Conservation (phyloP, 2,329 filamentous ascomycete genomes). For the Magnaporthiopsis incrustans region DNA sequence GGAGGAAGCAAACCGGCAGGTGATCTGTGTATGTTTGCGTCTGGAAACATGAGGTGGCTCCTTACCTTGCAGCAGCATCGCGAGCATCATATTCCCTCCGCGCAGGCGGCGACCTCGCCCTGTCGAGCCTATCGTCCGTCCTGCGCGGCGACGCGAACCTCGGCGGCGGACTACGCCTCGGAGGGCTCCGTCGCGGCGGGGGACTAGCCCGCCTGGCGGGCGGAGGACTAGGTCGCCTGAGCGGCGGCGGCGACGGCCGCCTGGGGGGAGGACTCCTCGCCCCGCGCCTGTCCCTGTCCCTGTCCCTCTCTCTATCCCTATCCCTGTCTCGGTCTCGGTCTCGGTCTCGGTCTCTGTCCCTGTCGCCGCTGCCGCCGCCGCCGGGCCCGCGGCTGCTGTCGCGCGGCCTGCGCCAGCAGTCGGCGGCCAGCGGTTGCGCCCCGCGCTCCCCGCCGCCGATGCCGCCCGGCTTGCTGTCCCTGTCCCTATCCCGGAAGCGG, state of each 20-base stretch:
- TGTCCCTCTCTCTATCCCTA: neutral
- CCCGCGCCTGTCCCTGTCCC: neutral
- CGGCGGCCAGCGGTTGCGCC: slow-evolving; percentile 15
- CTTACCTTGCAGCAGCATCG: slow-evolving; percentile 21
- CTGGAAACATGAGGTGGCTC: slow-evolving; percentile 9
- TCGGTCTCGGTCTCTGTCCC: neutral
- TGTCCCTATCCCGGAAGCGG: slow-evolving; percentile 29
- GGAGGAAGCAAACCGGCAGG: slow-evolving; percentile 11
- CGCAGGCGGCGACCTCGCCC: slow-evolving; percentile 26
- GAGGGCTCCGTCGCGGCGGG: slow-evolving; percentile 24
- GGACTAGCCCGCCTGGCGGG: slow-evolving; percentile 18
- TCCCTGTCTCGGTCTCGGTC: no score
- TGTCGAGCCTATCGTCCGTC: slow-evolving; percentile 22
- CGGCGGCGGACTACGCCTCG: slow-evolving; percentile 24
- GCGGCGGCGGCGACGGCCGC: slow-evolving; percentile 13
- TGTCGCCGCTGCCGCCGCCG: neutral
- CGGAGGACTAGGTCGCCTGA: slow-evolving; percentile 13
- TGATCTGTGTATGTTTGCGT: neutral
- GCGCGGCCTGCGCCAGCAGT: slow-evolving; percentile 27
- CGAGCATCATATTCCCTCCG: slow-evolving; percentile 30
- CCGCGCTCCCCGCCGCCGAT: neutral
- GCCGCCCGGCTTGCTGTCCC: slow-evolving; percentile 16
- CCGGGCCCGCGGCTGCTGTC: slow-evolving; percentile 27
- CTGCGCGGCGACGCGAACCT: slow-evolving; percentile 33
- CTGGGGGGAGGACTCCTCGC: neutral